Evolutionary conservation across 305 asterid species (phyloP).

Genomic region (Rubia peregrina): DNA sequence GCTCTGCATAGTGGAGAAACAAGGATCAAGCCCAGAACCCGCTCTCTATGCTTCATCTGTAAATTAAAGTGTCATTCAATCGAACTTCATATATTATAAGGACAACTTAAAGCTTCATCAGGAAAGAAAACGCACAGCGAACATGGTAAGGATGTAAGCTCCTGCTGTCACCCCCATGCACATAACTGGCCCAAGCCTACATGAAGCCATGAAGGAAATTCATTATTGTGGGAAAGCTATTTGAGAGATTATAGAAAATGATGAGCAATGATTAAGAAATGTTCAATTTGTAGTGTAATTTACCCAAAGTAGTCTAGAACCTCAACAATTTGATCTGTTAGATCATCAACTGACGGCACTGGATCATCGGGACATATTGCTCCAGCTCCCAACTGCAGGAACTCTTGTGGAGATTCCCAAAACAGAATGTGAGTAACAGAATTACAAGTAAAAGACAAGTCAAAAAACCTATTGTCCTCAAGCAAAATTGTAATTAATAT

Average conservation of each 20-base stretch:
- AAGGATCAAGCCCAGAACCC: constrained; percentile 78
- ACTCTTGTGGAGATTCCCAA: constrained; percentile 53
- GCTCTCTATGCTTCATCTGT: constrained; percentile 73
- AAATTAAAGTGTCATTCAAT: constrained; percentile 22
- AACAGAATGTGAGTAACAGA: constrained; percentile 39
- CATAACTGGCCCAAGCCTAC: constrained; percentile 87
- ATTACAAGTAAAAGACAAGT: constrained; percentile 9
- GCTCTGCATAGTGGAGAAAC: constrained; percentile 79
- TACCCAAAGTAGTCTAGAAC: constrained; percentile 81
- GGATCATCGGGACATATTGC: constrained; percentile 49
- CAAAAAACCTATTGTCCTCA: neutral
- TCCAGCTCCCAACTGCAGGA: constrained; percentile 93
- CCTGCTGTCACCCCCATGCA: constrained; percentile 91
- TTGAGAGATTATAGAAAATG: constrained; percentile 1
- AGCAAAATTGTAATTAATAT: neutral
- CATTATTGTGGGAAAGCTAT: constrained; percentile 21
- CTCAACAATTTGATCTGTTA: constrained; percentile 74
- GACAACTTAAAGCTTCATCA: constrained; percentile 11
- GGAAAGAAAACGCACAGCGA: constrained; percentile 50
- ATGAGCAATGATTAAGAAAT: constrained; percentile 1
- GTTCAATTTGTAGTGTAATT: constrained; percentile 4
- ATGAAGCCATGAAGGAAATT: constrained; percentile 19
- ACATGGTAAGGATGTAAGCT: constrained; percentile 71
- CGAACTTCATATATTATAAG: constrained; percentile 1
- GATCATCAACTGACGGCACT: constrained; percentile 60